Base-by-base conservation (phyloP, 148 eudicot species). In the Chenopodium berlandieri region DNA sequence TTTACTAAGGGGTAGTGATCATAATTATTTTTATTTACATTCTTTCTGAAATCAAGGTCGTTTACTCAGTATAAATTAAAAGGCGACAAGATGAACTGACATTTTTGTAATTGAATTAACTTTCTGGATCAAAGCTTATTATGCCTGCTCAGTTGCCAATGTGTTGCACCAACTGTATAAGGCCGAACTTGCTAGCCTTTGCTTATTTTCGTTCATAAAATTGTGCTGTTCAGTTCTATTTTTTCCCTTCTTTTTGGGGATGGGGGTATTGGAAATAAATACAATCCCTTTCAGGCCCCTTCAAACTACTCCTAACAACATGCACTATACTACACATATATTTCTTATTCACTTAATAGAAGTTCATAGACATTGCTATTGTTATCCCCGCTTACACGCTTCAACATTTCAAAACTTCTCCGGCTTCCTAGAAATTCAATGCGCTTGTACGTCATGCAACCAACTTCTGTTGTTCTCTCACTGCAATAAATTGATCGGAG, bases 381-480 rank as follows among this genome's bases (percentile, higher is more conserved):
- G 84, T 94, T 91, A 82, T 94, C 95, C 78, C 97, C 95, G 56
- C 86, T 82, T 17, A 94, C 91, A 73, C 98, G 98, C 88, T 94
- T 95, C 86, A 95, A 84, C 97, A 89, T 94, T 88, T 95, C 99
- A 78, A 92, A 94, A 86, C 90, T 90, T 87, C 64, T 94, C 25
- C 99, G 95, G 73, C 95, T 95, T 71, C 99, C 99, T 71, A 95
- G 80, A 84, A 95, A 88, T 58, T 94, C 92, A 32, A 94, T 89
- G 76, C 94, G 91, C 81, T 92, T 95, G 85, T 90, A 88, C 80
- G 80, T 78, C 50, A 90, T 71, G 67, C 20, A 70, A 71, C 93
- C 89, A 34, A 31, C 23, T 34, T 94, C 87, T 60, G 88, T 34
- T 34, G 37, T 86, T 81, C 79, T 87, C 56, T 87, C 89, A 73